These are phyloP conservation scores for Pichia gijzeniarum DNA, from an alignment of 805 yeast genomes.

Conservation along the genomic window DNA sequence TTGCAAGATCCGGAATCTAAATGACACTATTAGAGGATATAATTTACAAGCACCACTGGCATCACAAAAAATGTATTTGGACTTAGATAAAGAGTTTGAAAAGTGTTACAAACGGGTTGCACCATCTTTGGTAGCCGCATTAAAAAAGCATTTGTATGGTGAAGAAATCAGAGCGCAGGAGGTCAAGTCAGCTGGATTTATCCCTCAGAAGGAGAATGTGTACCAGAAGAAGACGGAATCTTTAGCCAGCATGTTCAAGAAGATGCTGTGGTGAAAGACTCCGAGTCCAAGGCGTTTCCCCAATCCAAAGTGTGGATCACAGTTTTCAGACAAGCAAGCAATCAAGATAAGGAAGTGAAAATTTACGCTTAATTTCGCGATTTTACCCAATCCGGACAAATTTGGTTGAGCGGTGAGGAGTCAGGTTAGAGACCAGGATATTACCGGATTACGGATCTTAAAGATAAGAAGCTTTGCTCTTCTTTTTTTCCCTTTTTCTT, in stretches of 20 bases:
- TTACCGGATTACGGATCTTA: background rate
- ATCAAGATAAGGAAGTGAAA: background rate
- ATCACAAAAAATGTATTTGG: constrained; percentile 50
- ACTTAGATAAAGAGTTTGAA: constrained; percentile 38
- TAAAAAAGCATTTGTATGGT: constrained; percentile 17
- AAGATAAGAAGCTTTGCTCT: background rate
- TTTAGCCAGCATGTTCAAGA: constrained; percentile 23
- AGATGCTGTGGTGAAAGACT: constrained; percentile 12
- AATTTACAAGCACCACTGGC: constrained; percentile 59
- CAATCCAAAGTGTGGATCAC: too few relatives aligned
- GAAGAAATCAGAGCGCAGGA: background rate
- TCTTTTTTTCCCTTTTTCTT: too few relatives aligned
- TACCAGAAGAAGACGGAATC: constrained; percentile 29
- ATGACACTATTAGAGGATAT: constrained; percentile 48
- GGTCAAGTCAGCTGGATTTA: background rate
- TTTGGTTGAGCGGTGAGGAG: too few relatives aligned
- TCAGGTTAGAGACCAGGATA: too few relatives aligned
- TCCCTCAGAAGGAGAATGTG: constrained; percentile 19
- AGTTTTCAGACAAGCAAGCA: background rate
- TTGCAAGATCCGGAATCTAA: constrained; percentile 34
- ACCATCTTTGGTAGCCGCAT: constrained; percentile 17
- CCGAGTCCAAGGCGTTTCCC: background rate
- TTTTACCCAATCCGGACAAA: too few relatives aligned
- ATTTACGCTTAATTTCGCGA: too few relatives aligned
- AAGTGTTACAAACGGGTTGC: constrained; percentile 33